Evolutionary conservation across 768 basidiomycete genomes (phyloP).

Genomic region (Pholiota microspora): DNA sequence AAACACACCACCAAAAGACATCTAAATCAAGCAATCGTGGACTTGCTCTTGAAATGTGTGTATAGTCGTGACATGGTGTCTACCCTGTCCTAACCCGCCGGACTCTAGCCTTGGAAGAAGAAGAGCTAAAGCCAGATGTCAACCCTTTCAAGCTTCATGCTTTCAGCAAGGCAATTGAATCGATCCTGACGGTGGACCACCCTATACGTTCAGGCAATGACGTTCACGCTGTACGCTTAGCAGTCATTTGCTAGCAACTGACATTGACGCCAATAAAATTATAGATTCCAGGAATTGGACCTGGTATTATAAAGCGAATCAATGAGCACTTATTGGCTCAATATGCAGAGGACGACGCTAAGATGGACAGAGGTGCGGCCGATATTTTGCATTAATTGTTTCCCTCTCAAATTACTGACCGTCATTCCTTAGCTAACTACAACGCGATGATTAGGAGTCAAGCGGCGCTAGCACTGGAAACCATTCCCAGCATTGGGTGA

Average conservation of each 20-base stretch:
- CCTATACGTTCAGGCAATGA: slow-evolving; percentile 45
- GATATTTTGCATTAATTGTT: neutral
- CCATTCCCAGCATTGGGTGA: slow-evolving; percentile 51
- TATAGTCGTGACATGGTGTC: neutral
- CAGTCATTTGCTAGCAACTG: neutral
- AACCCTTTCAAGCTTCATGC: slow-evolving; percentile 52
- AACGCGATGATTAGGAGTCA: slow-evolving; percentile 26
- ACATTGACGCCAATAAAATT: neutral
- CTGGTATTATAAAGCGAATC: slow-evolving; percentile 45
- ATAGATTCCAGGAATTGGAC: slow-evolving; percentile 34
- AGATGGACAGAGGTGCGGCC: slow-evolving; percentile 23
- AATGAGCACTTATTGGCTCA: slow-evolving; percentile 28
- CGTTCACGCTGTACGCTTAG: slow-evolving; percentile 29
- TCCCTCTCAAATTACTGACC: slow-evolving; percentile 2
- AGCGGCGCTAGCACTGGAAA: slow-evolving; percentile 30
- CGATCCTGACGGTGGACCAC: slow-evolving; percentile 35
- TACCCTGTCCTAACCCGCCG: neutral
- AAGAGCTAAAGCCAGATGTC: slow-evolving; percentile 29
- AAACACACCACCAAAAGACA: slow-evolving; percentile 6
- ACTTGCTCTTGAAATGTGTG: slow-evolving; percentile 41
- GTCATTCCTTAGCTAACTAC: slow-evolving; percentile 13
- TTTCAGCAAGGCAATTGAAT: slow-evolving; percentile 45
- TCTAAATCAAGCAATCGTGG: slow-evolving; percentile 27
- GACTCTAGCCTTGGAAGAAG: slow-evolving; percentile 41
- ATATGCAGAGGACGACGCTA: slow-evolving; percentile 25